Evolutionary conservation across 257 asterid species (phyloP), one percentile per base, ranked within the genome.

Genomic region (Capsicum rhomboideum): DNA sequence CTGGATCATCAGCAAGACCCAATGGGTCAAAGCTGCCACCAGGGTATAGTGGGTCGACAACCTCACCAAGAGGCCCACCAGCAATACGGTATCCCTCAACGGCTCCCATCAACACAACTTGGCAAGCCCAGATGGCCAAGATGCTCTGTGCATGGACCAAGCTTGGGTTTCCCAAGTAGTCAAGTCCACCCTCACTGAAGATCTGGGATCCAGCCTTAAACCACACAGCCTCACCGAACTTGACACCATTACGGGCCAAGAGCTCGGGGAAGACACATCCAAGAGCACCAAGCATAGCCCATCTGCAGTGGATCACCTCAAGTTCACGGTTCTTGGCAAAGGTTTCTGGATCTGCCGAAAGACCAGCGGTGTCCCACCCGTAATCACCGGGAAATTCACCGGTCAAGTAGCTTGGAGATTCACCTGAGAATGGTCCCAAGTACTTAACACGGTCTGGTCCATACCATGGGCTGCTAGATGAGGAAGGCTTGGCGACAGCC

Each of bases 301-400:
- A 53, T 53, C 58, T 53, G n/a, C 58, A 53, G 58, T 53, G 58
- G 58, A 53, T 53, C 58, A 53, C 58, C 58, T 53, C 58, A n/a
- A 53, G 58, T 53, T 53, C 58, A 53, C 58, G 58, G 58, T 53
- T 53, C 58, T 53, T 53, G n/a, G 58, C 58, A 53, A 53, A 53
- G 58, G 58, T 53, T 17, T 53, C 58, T 5, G 95, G 95, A 87
- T 93, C 94, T 37, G 93, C 94, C 7, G 96, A 91, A 55, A 91
- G 94, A 0, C 92, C 92, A 23, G 93, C 93, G 17, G 92, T 92
- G 87, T 90, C 92, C 93, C 96, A 92, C 5, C 94, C 94, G 71
- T 92, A 92, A 90, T 92, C 94, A n/a, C 94, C 94, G 6, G 96
- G 89, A 87, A 91, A 91, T 55, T 92, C 94, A 10, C 94, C 92